phyloP scores from a whole-genome alignment of 2,329 filamentous ascomycete species.

The Phialophora macrospora region DNA sequence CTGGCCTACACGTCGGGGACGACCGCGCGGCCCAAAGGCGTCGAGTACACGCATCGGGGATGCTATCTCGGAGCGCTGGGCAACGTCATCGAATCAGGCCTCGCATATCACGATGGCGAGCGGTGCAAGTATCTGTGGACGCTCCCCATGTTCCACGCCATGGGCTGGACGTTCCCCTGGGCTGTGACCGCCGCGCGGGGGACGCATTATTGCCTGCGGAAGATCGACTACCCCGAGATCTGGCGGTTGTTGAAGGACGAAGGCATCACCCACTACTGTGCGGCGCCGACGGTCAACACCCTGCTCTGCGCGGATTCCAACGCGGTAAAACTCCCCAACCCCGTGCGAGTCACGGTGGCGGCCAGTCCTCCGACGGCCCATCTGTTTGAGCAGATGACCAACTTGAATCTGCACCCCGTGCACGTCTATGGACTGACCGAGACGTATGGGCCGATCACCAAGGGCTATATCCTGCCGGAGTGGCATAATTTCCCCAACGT shows the following conservation, averaged over 20 bases:
- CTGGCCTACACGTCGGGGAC: constrained; percentile 95
- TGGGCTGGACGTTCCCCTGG: constrained; percentile 87
- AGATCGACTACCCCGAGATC: constrained; percentile 92
- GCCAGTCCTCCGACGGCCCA: constrained; percentile 87
- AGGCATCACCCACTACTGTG: constrained; percentile 90
- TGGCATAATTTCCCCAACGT: constrained; percentile 73
- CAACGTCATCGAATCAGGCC: constrained; percentile 85
- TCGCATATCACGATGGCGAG: constrained; percentile 69
- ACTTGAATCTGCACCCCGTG: constrained; percentile 83
- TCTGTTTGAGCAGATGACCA: constrained; percentile 90
- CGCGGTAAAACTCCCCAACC: constrained; percentile 69
- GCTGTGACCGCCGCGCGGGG: constrained; percentile 88
- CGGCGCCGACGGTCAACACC: constrained; percentile 95
- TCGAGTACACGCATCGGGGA: constrained; percentile 87
- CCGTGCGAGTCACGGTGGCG: constrained; percentile 87
- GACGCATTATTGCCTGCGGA: constrained; percentile 92
- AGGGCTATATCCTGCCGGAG: constrained; percentile 82
- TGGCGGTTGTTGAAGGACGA: constrained; percentile 88
- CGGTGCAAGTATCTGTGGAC: constrained; percentile 89
- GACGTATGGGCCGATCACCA: constrained; percentile 95
- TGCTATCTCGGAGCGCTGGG: constrained; percentile 82
- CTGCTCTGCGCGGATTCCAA: constrained; percentile 80
- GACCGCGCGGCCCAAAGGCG: constrained; percentile 88
- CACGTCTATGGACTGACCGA: constrained; percentile 89
- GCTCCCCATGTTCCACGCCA: constrained; percentile 80